phyloP scores from a whole-genome alignment of 352 stramenopile genomes.

The Plasmopara muralis region DNA sequence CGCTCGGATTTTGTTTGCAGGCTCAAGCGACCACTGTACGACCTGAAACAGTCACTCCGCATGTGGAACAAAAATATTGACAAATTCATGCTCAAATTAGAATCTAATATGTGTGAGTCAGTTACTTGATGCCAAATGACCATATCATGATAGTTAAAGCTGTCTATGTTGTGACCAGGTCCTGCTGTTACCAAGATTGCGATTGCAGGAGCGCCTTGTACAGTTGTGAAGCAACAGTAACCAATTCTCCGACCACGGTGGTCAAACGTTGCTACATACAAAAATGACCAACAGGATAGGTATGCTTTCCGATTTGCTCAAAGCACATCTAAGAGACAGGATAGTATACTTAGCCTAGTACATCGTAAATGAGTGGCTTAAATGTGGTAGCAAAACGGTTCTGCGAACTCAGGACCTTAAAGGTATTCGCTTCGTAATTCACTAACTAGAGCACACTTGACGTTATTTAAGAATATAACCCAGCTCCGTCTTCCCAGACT shows the following conservation, averaged over 20 bases:
- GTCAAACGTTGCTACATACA: no score
- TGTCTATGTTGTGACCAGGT: not conserved
- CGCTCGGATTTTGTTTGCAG: conserved; percentile 4
- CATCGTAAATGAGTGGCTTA: not conserved
- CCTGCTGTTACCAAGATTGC: no score
- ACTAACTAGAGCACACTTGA: not conserved
- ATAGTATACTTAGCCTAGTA: not conserved
- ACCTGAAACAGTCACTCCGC: conserved; percentile 2
- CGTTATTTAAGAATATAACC: conserved; percentile 6
- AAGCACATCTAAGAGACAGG: not conserved
- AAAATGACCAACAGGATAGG: no score
- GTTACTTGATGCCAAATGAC: not conserved
- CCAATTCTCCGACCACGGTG: no score
- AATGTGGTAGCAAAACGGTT: not conserved
- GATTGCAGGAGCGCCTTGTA: no score
- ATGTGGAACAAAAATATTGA: conserved; percentile 1
- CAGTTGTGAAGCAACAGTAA: no score
- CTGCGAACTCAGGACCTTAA: not conserved
- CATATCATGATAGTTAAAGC: not conserved
- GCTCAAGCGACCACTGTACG: not conserved
- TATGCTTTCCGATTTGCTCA: no score
- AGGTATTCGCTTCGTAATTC: not conserved
- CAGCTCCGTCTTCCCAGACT: not conserved
- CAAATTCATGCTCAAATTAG: not conserved
- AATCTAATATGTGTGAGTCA: conserved; percentile 1